Percentiles rank a stretch among this genome's conserved stretches.
phyloP scores from a whole-genome alignment of 2,329 filamentous ascomycete genomes.

The Bipolaris victoriae region DNA sequence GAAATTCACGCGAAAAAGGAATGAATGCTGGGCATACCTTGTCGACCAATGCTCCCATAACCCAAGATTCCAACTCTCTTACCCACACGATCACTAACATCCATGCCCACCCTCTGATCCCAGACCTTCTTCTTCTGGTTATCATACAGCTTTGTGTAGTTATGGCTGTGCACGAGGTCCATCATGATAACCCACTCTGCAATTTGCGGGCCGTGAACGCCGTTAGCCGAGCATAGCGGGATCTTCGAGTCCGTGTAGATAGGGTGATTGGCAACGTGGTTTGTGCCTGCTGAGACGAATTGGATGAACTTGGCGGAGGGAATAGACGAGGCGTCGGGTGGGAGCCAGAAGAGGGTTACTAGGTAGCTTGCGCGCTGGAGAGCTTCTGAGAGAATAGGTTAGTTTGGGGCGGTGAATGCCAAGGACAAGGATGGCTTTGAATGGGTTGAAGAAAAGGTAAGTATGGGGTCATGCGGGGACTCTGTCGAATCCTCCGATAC shows the following conservation, averaged over 20 bases:
- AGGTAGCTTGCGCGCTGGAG: constrained; percentile 55
- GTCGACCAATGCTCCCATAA: constrained; percentile 67
- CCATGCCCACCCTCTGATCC: constrained; percentile 48
- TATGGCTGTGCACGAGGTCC: constrained; percentile 62
- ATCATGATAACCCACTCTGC: constrained; percentile 71
- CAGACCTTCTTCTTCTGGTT: constrained; percentile 64
- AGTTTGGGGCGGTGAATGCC: not conserved
- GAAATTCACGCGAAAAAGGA: not conserved
- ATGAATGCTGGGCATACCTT: constrained; percentile 52
- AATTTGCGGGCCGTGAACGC: constrained; percentile 69
- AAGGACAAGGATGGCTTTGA: not conserved
- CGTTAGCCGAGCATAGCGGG: constrained; percentile 60
- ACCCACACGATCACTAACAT: constrained; percentile 62
- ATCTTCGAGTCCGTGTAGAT: constrained; percentile 61
- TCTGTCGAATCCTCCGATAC: not conserved
- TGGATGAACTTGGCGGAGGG: constrained; percentile 60
- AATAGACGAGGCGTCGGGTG: constrained; percentile 43
- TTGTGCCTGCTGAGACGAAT: constrained; percentile 63
- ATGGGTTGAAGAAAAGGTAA: not conserved
- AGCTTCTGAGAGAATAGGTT: constrained; percentile 36
- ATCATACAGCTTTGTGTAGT: constrained; percentile 61
- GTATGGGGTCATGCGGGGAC: not conserved
- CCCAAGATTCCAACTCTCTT: constrained; percentile 66
- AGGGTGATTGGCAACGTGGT: constrained; percentile 60
- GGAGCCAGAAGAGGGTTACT: constrained; percentile 56